Conservation (phyloP, 2,329 filamentous ascomycete genomes). For the Colletotrichum paranaense region DNA sequence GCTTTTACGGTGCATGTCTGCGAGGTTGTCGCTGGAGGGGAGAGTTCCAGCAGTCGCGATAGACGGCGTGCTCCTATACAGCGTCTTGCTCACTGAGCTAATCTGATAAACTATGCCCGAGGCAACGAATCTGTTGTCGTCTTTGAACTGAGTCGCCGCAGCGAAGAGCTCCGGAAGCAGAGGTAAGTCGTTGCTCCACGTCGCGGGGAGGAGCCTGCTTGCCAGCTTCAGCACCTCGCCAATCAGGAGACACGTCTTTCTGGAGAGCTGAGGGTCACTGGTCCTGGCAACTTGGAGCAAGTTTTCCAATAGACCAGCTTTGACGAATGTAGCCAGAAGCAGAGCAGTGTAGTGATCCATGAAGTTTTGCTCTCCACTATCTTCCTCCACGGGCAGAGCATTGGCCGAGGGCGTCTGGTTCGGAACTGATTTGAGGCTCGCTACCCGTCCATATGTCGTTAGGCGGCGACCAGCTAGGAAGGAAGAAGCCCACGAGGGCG, state of each 20-base stretch:
- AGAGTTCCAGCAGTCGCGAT: constrained; percentile 48
- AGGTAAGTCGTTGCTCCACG: constrained; percentile 87
- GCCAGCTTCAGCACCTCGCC: constrained; percentile 92
- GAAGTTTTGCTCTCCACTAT: constrained; percentile 81
- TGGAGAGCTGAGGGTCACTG: constrained; percentile 75
- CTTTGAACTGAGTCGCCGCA: constrained; percentile 77
- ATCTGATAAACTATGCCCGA: constrained; percentile 97
- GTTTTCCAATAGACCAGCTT: constrained; percentile 76
- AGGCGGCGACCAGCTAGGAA: constrained; percentile 92
- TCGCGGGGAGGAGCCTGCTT: constrained; percentile 83
- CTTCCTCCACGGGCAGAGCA: constrained; percentile 69
- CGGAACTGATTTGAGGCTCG: constrained; percentile 77
- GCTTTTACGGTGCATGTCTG: constrained; percentile 67
- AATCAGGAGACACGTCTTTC: constrained; percentile 90
- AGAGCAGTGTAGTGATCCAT: constrained; percentile 95
- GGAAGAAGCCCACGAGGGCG: constrained; percentile 93
- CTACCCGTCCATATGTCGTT: constrained; percentile 96
- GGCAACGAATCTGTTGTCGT: constrained; percentile 80
- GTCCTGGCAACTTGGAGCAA: constrained; percentile 75
- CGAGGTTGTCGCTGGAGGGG: constrained; percentile 59
- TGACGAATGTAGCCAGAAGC: constrained; percentile 85
- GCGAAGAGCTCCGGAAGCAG: constrained; percentile 87
- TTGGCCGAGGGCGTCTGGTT: constrained; percentile 44
- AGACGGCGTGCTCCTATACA: constrained; percentile 79
- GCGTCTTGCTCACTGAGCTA: constrained; percentile 93